phyloP scores from a whole-genome alignment of 2,329 filamentous ascomycete species.

The Paraphoma sp. region DNA sequence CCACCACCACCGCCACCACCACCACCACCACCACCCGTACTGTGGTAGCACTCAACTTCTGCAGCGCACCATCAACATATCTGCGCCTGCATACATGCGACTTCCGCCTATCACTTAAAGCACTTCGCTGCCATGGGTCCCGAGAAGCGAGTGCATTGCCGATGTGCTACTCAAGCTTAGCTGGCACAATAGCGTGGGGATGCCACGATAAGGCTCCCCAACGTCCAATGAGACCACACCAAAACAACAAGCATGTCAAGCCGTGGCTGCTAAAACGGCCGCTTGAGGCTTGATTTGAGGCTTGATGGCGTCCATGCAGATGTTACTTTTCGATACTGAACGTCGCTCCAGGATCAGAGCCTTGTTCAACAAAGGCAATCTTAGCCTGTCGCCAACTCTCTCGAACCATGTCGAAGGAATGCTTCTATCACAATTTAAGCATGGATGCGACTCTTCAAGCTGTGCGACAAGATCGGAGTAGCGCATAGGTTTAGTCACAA shows the following conservation, averaged over 20 bases:
- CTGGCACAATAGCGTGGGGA: background rate
- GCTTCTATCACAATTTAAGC: background rate
- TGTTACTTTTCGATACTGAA: background rate
- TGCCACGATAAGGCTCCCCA: background rate
- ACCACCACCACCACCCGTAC: no score
- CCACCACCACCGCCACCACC: no score
- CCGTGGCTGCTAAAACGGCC: background rate
- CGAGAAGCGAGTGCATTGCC: background rate
- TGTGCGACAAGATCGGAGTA: background rate
- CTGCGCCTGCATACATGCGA: no score
- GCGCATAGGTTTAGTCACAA: background rate
- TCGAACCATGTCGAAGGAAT: background rate
- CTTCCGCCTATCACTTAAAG: no score
- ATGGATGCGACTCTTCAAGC: background rate
- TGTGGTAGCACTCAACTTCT: no score
- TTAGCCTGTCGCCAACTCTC: no score
- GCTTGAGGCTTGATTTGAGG: background rate
- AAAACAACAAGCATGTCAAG: background rate
- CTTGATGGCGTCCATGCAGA: background rate
- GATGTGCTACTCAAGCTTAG: background rate
- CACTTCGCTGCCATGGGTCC: background rate
- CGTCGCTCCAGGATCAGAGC: background rate
- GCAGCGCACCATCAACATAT: no score
- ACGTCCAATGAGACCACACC: background rate
- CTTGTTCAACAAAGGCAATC: no score